These are phyloP conservation scores for Mycena kentingensis DNA, from an alignment of 768 basidiomycete species.

Conservation along the genomic window DNA sequence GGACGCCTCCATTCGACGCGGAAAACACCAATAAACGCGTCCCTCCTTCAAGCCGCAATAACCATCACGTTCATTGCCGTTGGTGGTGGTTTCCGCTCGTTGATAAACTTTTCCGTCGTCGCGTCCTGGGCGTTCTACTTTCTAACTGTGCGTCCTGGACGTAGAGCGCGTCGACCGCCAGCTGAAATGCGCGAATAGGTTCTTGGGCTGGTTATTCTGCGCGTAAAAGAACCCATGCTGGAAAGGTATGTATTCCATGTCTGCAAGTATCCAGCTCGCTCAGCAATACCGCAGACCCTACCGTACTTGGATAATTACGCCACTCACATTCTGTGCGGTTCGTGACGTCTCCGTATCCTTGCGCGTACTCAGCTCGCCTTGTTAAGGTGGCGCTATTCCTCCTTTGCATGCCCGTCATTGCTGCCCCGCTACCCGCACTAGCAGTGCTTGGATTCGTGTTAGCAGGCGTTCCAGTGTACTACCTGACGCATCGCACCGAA, in stretches of 20 bases:
- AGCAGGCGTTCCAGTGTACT: slow-evolving; percentile 81
- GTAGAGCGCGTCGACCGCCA: not conserved
- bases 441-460: slow-evolving; percentile 83
- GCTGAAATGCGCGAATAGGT: slow-evolving; percentile 49
- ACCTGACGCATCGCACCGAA: slow-evolving; percentile 63
- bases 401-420: slow-evolving; percentile 91
- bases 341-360: slow-evolving; percentile 34
- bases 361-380: too few relatives aligned
- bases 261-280: too few relatives aligned
- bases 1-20: slow-evolving; percentile 72
- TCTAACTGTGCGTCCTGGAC: slow-evolving; percentile 59
- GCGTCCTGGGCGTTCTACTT: slow-evolving; percentile 89
- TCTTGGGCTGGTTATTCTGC: slow-evolving; percentile 82
- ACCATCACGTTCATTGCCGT: slow-evolving; percentile 79
- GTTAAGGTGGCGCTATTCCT: slow-evolving; percentile 87
- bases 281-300: slow-evolving; percentile 82
- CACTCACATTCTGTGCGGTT: slow-evolving; percentile 86
- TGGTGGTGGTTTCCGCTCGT: slow-evolving; percentile 85
- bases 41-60: slow-evolving; percentile 73
- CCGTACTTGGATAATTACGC: slow-evolving; percentile 88
- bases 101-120: slow-evolving; percentile 89
- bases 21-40: slow-evolving; percentile 87
- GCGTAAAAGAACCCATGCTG: slow-evolving; percentile 87
- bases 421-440: slow-evolving; percentile 85
- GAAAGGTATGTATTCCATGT: slow-evolving; percentile 62